Base-by-base conservation (phyloP, 2,329 filamentous ascomycete species). In the Arthroderma sp. region DNA sequence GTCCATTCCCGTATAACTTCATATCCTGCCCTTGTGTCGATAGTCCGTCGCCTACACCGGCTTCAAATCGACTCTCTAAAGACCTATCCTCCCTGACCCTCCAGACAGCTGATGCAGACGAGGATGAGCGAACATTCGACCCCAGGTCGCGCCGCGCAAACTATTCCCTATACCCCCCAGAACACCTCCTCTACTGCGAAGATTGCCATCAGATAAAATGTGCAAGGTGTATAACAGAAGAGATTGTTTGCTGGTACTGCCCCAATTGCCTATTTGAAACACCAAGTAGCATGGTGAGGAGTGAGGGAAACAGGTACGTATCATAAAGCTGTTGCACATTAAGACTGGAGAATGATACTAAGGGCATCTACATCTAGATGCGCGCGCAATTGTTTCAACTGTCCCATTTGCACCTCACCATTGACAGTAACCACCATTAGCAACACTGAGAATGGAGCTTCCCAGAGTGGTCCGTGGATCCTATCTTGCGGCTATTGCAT, bases 131-230 rank as follows among this genome's bases (percentile, higher is more conserved):
- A 61, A 86, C 88, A 2, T 95, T 98, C 71, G 87, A 98, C 68
- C 90, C 93, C 1, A 84, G 87, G 65, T 84, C 85, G 60, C 82
- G 87, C 15, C 85, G 91, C 38, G 87, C 93, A 59, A 93, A 90
- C 70, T 97, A 89, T 77, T 91, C 89, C 63, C 78, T 98, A 33
- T 96, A 91, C 68, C 91, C 93, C 0, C 83, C 96, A 47, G 91
- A 97, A 67, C 85, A 96, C 68, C 81, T 98, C 25, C 80, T 97
- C 41, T 98, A 95, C 76, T 98, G 93, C 76, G 91, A 95, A 69
- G 93, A 97, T 70, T 98, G 93, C 71, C 89, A 95, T 69, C 87
- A 95, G 72, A 95, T 97, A 61, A 87, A 93, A 64, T 98, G 93
- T 69, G 88, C 89, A 4, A 80, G 90, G 74, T 98, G 93, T 68